Evolutionary conservation across 768 basidiomycete genomes (phyloP), one percentile per base, ranked within the genome.

Genomic region (Cyclocybe aegerita): DNA sequence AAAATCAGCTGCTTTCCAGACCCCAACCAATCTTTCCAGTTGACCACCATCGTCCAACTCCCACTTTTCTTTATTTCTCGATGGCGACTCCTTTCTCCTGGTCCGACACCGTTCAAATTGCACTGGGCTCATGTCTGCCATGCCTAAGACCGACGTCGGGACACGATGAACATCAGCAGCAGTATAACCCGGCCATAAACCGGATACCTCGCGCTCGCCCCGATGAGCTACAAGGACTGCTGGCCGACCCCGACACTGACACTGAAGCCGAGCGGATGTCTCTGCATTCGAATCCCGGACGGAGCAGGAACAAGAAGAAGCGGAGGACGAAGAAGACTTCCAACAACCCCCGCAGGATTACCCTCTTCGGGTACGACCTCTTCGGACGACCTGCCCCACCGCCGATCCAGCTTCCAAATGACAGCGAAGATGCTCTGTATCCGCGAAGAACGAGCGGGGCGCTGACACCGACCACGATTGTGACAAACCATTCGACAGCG

Each of bases 351-450:
- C 66, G 72, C 50, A 59, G 53, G 17, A 79, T 88, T 57, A 78
- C 75, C 7, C 60, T 90, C 7, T 88, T 88, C 51, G 88, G 87
- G 5, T 86, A 70, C 54, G 72, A 83, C 45, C 71, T 88, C 2
- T 88, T 90, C 54, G 88, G 87, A n/a, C 53, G 54, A n/a, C 31
- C 43, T 8, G 39, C 16, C 5, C 38, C 48, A 30, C 56, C 74
- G 6, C 74, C 81, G 40, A 81, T 88, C 43, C 78, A 80, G 39
- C 74, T 86, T n/a, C 72, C 79, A 0, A 80, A 80, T n/a, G 83
- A 84, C 8, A 76, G 72, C 9, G 72, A 77, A 10, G 72, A 70
- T 46, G 57, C 61, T 1, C 41, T 66, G 16, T 63, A 67, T 46
- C 42, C 16, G 41, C 44, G 48, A 44, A 42, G 39, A 29, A 42